These are phyloP conservation scores for Crithidia bombi DNA, from an alignment of 208 protist genomes.

Conservation along the genomic window DNA sequence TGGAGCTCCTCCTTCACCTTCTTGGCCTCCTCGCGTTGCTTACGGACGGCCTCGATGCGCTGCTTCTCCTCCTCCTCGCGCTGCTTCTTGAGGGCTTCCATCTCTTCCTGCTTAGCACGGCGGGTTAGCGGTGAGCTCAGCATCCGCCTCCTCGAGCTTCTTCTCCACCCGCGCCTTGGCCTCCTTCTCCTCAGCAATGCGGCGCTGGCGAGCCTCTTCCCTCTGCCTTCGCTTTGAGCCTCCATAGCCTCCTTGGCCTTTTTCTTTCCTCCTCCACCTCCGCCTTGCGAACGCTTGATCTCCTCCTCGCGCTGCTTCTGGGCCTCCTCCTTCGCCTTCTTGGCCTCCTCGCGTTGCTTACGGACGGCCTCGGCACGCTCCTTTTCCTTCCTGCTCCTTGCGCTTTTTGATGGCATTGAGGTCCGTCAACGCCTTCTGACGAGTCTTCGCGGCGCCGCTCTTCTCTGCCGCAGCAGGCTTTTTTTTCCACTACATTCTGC, in stretches of 20 bases:
- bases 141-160: too few species aligned
- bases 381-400: conserved; percentile 42
- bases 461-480: not conserved
- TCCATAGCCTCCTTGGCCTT: conserved; percentile 37
- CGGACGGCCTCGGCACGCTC: conserved; percentile 26
- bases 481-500: not conserved
- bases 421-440: not conserved
- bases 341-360: conserved; percentile 34
- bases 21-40: conserved; percentile 40
- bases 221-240: conserved; percentile 42
- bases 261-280: conserved; percentile 33
- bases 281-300: conserved; percentile 43
- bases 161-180: too few species aligned
- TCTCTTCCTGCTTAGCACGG: too few species aligned
- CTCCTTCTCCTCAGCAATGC: too few species aligned
- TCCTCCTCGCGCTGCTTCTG: too few species aligned
- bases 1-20: conserved; percentile 37
- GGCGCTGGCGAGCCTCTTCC: conserved; percentile 35
- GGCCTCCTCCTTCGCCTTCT: too few species aligned
- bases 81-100: conserved; percentile 19
- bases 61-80: conserved; percentile 44
- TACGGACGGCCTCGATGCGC: conserved; percentile 25
- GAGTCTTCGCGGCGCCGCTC: not conserved
- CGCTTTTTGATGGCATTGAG: conserved; percentile 25
- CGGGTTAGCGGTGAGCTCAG: too few species aligned